Percentiles rank a stretch among this genome's conserved stretches.
Evolutionary conservation across 805 yeast genomes (phyloP).

Genomic region (Wickerhamomyces tratensis): DNA sequence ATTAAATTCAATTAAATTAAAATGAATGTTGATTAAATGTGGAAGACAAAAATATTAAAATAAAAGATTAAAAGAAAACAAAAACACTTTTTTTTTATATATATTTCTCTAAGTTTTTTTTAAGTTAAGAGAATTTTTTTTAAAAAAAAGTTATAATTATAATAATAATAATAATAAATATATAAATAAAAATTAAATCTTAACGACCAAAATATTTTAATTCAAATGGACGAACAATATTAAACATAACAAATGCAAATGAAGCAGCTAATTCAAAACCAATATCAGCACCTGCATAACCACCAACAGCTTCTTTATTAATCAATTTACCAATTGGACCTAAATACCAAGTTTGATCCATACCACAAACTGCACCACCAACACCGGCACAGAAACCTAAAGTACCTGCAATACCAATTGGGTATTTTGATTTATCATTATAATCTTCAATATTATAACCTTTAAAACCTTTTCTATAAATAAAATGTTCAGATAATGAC

Average conservation of each 20-base stretch:
- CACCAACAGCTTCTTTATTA: slow-evolving; percentile 28
- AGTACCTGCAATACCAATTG: slow-evolving; percentile 72
- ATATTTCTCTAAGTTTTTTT: no score
- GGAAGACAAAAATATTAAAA: no score
- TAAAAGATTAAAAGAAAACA: no score
- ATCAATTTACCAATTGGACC: slow-evolving; percentile 59
- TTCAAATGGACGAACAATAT: slow-evolving; percentile 56
- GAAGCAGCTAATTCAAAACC: slow-evolving; percentile 74
- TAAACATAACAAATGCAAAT: slow-evolving; percentile 59
- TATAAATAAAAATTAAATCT: not conserved
- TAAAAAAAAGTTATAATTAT: no score
- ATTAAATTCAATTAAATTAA: no score
- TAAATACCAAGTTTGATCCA: slow-evolving; percentile 77
- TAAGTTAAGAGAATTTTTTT: no score
- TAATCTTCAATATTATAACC: slow-evolving; percentile 59
- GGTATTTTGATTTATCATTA: slow-evolving; percentile 47
- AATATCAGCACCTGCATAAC: slow-evolving; percentile 65
- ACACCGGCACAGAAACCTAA: slow-evolving; percentile 75
- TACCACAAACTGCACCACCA: slow-evolving; percentile 81
- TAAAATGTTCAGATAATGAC: slow-evolving; percentile 71
- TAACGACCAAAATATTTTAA: slow-evolving; percentile 48
- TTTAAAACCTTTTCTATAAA: slow-evolving; percentile 54
- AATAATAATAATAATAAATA: no score
- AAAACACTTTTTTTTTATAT: no score
- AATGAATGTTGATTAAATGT: no score